Evolutionary conservation across 768 basidiomycete genomes (phyloP).

Genomic region (Inosperma sp.): DNA sequence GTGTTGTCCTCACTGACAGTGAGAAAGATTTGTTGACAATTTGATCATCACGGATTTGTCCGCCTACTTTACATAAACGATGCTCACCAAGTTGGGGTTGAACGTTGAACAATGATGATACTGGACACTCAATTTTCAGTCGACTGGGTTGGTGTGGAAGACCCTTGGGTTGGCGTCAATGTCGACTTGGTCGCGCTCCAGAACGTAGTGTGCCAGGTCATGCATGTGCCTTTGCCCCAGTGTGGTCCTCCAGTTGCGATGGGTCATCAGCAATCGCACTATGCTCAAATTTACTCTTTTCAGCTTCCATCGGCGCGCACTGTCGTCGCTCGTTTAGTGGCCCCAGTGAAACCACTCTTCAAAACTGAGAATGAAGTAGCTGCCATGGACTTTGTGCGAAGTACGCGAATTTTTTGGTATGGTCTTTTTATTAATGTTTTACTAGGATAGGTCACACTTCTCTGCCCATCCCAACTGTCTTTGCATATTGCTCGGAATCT

Average conservation of each 20-base stretch:
- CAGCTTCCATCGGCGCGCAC: constrained; percentile 10
- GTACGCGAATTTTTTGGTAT: constrained; percentile 6
- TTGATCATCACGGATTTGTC: too few relatives aligned
- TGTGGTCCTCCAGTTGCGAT: constrained; percentile 17
- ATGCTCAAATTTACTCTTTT: constrained; percentile 18
- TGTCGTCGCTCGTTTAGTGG: constrained; percentile 16
- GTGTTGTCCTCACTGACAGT: too few relatives aligned
- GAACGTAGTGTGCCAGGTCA: constrained; percentile 13
- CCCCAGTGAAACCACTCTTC: constrained; percentile 18
- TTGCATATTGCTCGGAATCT: constrained; percentile 14
- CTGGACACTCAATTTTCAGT: background rate
- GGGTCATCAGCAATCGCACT: constrained; percentile 8
- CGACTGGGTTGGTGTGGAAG: constrained; percentile 7
- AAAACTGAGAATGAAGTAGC: constrained; percentile 20
- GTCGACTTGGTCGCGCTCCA: constrained; percentile 15
- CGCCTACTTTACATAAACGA: too few relatives aligned
- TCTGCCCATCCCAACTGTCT: constrained; percentile 13
- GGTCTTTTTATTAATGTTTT: background rate
- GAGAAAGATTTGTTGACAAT: too few relatives aligned
- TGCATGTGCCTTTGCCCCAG: constrained; percentile 10
- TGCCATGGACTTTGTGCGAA: constrained; percentile 19
- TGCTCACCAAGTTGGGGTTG: background rate
- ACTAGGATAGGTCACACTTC: constrained; percentile 8
- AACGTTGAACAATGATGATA: background rate
- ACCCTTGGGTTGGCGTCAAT: constrained; percentile 15